Base-by-base conservation (phyloP, 2,329 filamentous ascomycete species). In the Microcera coccophila region DNA sequence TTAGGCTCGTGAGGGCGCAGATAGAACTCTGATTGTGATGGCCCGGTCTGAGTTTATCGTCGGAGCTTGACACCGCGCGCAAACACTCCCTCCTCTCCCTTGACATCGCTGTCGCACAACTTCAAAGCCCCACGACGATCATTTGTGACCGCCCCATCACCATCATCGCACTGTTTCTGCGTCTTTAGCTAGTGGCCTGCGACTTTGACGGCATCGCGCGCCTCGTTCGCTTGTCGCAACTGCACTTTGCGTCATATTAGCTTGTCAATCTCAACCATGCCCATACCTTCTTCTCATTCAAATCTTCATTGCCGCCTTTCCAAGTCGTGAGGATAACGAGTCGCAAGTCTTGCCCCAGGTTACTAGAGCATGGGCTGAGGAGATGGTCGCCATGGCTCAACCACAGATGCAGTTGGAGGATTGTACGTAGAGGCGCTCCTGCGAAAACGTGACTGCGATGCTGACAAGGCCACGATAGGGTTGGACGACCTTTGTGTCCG, bases 401-500 rank as follows among this genome's bases (percentile, higher is more conserved):
- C 72, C 74, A 74, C 87, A 85, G 68, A 89, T 93, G 86, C 82
- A 82, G 69, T 75, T 95, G 74, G 85, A 90, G 79, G 89, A 95
- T 69, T 95, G 90, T 90, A 73, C 63, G 74, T 67, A 41, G 38
- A 46, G 36, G 40, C 40, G 14, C 26, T 42, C 42, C 39, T 40
- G 35, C 43, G 35, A 36, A 42, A 21, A 31, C 37, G 47, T 40
- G 41, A 41, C 38, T 32, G 26, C 18, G 29, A 34, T 20, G 50
- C 61, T 64, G 48, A 63, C 47, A 42, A 41, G 36, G 39, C 29
- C 36, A 21, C 42, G 37, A 39, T 61, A 91, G 87, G 88, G 90
- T 78, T 97, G 73, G 91, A 97, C 82, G 91, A 97, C 71, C 80
- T 97, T 47, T 95, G 90, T 69, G 91, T 95, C 65, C 89, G 94